These are phyloP conservation scores for Scheffersomyces illinoinensis DNA, from an alignment of 1,139 yeast species.

Conservation along the genomic window DNA sequence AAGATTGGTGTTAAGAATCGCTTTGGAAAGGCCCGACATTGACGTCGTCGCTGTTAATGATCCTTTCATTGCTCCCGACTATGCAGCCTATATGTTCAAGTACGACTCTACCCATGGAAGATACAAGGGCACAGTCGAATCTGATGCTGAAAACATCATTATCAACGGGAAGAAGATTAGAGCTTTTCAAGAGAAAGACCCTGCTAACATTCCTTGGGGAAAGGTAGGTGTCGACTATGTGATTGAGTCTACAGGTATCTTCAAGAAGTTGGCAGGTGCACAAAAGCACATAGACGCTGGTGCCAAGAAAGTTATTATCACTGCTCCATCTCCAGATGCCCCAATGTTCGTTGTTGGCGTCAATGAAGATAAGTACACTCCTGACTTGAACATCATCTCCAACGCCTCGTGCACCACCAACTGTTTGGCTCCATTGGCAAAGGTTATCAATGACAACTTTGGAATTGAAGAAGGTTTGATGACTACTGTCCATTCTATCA, in stretches of 20 bases:
- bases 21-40: slow-evolving; percentile 20
- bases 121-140: slow-evolving; percentile 17
- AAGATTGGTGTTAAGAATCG: slow-evolving; percentile 22
- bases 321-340: slow-evolving; percentile 24
- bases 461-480: slow-evolving; percentile 25
- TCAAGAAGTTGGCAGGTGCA: slow-evolving; percentile 21
- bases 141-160: slow-evolving; percentile 16
- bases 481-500: slow-evolving; percentile 24
- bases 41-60: slow-evolving; percentile 23
- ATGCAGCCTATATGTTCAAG: slow-evolving; percentile 26
- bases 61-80: slow-evolving; percentile 23
- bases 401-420: slow-evolving; percentile 26
- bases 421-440: slow-evolving; percentile 25
- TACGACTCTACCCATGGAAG: slow-evolving; percentile 25
- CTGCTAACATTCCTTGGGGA: slow-evolving; percentile 23
- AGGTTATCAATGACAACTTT: slow-evolving; percentile 21
- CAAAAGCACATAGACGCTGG: slow-evolving; percentile 24
- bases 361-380: slow-evolving; percentile 19
- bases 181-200: slow-evolving; percentile 22
- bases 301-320: slow-evolving; percentile 24
- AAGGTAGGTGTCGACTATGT: slow-evolving; percentile 22
- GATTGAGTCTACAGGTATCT: slow-evolving; percentile 24
- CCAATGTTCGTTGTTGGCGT: slow-evolving; percentile 25
- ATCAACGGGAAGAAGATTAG: slow-evolving; percentile 19
- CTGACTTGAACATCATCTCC: slow-evolving; percentile 18